Base-by-base conservation (phyloP, 2,329 filamentous ascomycete species). In the Aspergillus carbonarius region DNA sequence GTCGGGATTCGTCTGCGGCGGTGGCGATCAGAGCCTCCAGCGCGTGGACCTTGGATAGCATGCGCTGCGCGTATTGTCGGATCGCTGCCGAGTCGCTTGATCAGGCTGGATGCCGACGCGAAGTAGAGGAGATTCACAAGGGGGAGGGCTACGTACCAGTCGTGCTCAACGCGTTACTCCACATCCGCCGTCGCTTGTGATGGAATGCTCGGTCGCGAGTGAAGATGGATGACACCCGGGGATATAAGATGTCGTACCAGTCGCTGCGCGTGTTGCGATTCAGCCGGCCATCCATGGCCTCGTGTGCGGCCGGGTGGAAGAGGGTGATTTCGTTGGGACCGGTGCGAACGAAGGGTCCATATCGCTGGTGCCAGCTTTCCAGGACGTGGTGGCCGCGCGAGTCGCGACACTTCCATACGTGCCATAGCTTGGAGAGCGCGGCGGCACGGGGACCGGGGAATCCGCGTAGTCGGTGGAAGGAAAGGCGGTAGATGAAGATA, bases 121-220 rank as follows among this genome's bases (percentile, higher is more conserved):
- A 25, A 25, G 25, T n/a, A 25, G 6, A 25, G 25, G 25, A 25
- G 15, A 37, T 37, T 12, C 34, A n/a, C n/a, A n/a, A n/a, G n/a
- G 25, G 6, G 25, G 25, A 25, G 15, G n/a, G 13, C 5, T n/a
- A 15, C 10, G 13, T 37, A 37, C 34, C 34, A n/a, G 15, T 74
- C 56, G 76, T 73, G 54, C 72, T 74, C 62, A 80, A 79, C 1
- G 72, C 78, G 8, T 67, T 61, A 51, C 71, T 73, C 78, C 78
- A 81, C 27, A 76, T 66, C 7, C 74, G 67, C 5, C 78, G 69
- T 23, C 78, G 68, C 6, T 67, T 64, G 57, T 78, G 74, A 64
- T 80, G 78, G 18, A 69, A 15, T 15, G 62, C 58, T 44, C 68
- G 67, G 50, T 77, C 71, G 7, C 79, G 72, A 15, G 34, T 37